phyloP scores from a whole-genome alignment of 768 basidiomycete species.

The Leccinellum luteum region DNA sequence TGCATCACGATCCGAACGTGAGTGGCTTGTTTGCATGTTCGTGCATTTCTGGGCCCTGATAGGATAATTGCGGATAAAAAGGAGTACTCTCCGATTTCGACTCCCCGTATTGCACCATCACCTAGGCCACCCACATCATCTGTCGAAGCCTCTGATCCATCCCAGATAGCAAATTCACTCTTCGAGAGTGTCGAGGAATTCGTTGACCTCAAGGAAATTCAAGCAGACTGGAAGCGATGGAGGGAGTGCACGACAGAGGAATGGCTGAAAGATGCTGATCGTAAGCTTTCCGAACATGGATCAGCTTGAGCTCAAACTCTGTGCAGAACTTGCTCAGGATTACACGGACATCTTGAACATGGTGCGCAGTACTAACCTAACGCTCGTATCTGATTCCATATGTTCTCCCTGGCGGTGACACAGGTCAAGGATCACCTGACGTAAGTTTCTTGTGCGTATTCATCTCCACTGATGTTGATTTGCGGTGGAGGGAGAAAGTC shows the following conservation, averaged over 20 bases:
- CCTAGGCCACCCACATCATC: constrained; percentile 7
- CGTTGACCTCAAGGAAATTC: constrained; percentile 22
- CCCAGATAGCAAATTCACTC: constrained; percentile 12
- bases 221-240: constrained; percentile 26
- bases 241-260: constrained; percentile 28
- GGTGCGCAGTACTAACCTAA: constrained; percentile 15
- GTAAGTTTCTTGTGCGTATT: constrained; percentile 11
- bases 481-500: constrained; percentile 19
- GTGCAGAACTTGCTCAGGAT: constrained; percentile 19
- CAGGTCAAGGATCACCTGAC: constrained; percentile 31
- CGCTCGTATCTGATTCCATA: neutral
- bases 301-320: neutral
- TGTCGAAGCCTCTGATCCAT: constrained; percentile 2
- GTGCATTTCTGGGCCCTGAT: neutral
- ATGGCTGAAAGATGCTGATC: constrained; percentile 30
- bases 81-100: constrained; percentile 24
- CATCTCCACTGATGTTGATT: constrained; percentile 2
- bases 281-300: constrained; percentile 12
- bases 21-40: constrained; percentile 1
- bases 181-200: constrained; percentile 20
- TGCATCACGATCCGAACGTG: constrained; percentile 18
- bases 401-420: neutral
- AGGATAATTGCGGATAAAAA: neutral
- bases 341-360: constrained; percentile 19
- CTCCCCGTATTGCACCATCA: constrained; percentile 17